These are phyloP conservation scores for Suhomyces kilbournensis DNA, from an alignment of 805 yeast species.

Conservation along the genomic window DNA sequence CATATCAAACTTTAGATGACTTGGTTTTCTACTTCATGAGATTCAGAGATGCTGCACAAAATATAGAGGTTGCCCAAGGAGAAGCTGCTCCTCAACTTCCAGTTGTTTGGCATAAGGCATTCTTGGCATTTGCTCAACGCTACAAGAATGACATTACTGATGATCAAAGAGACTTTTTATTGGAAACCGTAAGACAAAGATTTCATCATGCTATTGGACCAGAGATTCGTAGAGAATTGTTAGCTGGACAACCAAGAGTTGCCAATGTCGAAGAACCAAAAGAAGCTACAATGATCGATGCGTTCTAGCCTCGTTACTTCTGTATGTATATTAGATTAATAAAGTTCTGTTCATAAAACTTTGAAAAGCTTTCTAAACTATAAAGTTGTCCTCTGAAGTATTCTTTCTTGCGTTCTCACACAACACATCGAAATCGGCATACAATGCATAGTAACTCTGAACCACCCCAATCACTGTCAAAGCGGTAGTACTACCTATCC, in stretches of 20 bases:
- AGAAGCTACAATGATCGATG: conserved; percentile 40
- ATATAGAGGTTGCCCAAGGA: conserved; percentile 35
- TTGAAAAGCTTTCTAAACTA: background rate
- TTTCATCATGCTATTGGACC: conserved; percentile 87
- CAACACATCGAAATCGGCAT: conserved; percentile 35
- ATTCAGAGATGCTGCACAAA: conserved; percentile 64
- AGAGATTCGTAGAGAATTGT: conserved; percentile 87
- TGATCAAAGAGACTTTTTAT: conserved; percentile 91
- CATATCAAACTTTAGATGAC: conserved; percentile 94
- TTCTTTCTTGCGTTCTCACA: conserved; percentile 39
- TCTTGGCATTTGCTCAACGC: conserved; percentile 90
- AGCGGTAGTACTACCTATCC: conserved; percentile 56
- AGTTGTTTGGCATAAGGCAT: conserved; percentile 96
- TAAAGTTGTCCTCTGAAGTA: conserved; percentile 17
- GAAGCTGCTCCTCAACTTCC: conserved; percentile 64
- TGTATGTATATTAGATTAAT: conserved; percentile 5
- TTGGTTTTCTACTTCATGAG: conserved; percentile 91
- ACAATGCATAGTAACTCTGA: conserved; percentile 38
- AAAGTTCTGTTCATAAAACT: background rate
- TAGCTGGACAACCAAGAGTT: conserved; percentile 77
- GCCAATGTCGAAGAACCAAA: conserved; percentile 21
- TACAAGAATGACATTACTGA: conserved; percentile 98
- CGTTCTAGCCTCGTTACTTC: conserved; percentile 20
- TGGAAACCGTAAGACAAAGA: conserved; percentile 88
- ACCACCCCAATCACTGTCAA: conserved; percentile 46